These are phyloP conservation scores for Angomonas ambiguus DNA, from an alignment of 208 protist species.

Conservation along the genomic window DNA sequence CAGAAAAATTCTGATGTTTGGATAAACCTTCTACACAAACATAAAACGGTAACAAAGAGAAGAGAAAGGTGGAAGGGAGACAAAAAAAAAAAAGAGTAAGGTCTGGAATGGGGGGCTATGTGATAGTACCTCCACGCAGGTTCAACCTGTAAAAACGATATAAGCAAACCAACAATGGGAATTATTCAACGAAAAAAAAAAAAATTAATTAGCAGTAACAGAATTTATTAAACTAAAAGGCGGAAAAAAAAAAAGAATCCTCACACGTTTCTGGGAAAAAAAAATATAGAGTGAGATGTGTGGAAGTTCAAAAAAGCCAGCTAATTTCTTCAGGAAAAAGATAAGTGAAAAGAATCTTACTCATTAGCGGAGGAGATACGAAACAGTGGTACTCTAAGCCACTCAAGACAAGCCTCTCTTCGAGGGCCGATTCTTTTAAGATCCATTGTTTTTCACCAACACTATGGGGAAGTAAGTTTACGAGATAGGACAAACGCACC, in stretches of 20 bases:
- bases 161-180: not conserved
- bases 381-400: slow-evolving; percentile 49
- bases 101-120: not conserved
- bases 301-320: slow-evolving; percentile 19
- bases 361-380: slow-evolving; percentile 25
- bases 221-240: not conserved
- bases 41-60: slow-evolving; percentile 2
- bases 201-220: not conserved
- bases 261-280: not conserved
- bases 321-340: slow-evolving; percentile 33
- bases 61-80: not conserved
- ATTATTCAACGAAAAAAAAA: not conserved
- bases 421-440: slow-evolving; percentile 11
- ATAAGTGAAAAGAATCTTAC: slow-evolving; percentile 52
- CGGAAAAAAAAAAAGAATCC: slow-evolving; percentile 2
- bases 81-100: not conserved
- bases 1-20: not conserved
- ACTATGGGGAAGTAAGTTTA: slow-evolving; percentile 37
- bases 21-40: not conserved
- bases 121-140: too few species aligned
- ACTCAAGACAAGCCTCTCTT: slow-evolving; percentile 31
- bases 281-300: slow-evolving; percentile 9
- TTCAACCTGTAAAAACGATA: not conserved
- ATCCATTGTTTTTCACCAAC: slow-evolving; percentile 14
- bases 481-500: slow-evolving; percentile 49